Base-by-base conservation (phyloP, 495 filamentous ascomycete species). In the Evansstolkia leycettana region DNA sequence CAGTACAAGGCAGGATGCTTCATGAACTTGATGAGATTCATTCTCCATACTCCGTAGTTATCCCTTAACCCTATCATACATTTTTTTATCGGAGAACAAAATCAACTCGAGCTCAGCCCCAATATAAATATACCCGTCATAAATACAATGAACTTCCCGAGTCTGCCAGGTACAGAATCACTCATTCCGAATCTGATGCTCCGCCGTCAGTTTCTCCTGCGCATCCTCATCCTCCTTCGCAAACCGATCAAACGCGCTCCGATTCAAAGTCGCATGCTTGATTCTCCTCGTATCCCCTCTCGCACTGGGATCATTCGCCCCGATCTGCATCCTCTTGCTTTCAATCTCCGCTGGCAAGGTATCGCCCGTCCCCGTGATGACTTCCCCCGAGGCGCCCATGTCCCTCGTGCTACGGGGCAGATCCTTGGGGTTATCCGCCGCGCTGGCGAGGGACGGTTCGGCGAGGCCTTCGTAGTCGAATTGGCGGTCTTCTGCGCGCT, bases 321-420 rank as follows among this genome's bases (percentile, higher is more conserved):
- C 51, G 33, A 55, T 44, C 16, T 61, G 5, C 18, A 68, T 47
- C 25, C 55, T 48, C 48, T 74, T 76, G 5, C 54, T 53, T 45
- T 72, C 70, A 10, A 67, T 44, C 17, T 52, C 47, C 1, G 58
- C 54, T 0, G 63, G 60, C 27, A 74, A 38, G 5, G 54, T 45
- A 37, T 73, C 55, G 0, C 71, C 72, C 7, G 62, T 72, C 2
- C 67, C 73, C 0, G 62, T 70, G 7, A 71, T 41, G 1, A 72
- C 62, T 29, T 73, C 71, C 2, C 60, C 64, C 2, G 52, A 58
- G 11, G 56, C 38, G 3, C 64, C 71, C 20, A 52, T 48, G 40
- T 76, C 70, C 3, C 46, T 42, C n/a, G 51, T 51, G n/a, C 58
- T 53, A 8, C 69, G 61, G 3, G 72, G 67, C 38, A 75, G 55